Conservation (phyloP, 1,284 basidiomycete species). For the Boletus albobrunnescens region DNA sequence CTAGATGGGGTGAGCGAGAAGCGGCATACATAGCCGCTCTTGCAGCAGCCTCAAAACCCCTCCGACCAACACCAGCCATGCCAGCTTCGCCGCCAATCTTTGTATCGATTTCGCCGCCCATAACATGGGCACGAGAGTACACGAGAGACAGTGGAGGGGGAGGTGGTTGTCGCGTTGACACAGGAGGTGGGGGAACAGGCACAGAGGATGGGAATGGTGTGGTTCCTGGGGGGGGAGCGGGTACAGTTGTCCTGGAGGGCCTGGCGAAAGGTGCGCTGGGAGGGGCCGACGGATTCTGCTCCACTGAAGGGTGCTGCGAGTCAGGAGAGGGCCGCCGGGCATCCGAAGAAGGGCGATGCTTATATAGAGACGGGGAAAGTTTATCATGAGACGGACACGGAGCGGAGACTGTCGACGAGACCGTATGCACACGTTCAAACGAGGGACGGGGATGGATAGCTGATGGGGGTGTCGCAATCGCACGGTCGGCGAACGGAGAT, state of each 20-base stretch:
- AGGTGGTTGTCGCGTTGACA: constrained; percentile 20
- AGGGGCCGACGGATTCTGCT: constrained; percentile 2
- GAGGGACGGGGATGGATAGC: constrained; percentile 13
- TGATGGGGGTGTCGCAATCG: constrained; percentile 11
- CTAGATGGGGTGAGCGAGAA: constrained; percentile 16
- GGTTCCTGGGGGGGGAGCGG: constrained; percentile 6
- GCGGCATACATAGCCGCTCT: constrained; percentile 59
- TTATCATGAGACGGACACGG: constrained; percentile 16
- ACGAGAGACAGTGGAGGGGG: constrained; percentile 17
- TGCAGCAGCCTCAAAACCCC: constrained; percentile 80
- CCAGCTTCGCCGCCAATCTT: constrained; percentile 76
- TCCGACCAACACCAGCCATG: constrained; percentile 85
- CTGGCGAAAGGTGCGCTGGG: constrained; percentile 1
- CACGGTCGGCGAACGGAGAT: constrained; percentile 6
- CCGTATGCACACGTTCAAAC: constrained; percentile 15
- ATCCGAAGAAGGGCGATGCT: constrained; percentile 12
- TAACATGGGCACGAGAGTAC: constrained; percentile 1
- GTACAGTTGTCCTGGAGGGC: constrained; percentile 7
- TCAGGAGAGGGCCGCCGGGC: constrained; percentile 17
- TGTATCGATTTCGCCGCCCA: constrained; percentile 47
- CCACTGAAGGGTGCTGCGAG: constrained; percentile 7
- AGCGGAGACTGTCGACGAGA: constrained; percentile 15
- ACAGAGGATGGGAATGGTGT: constrained; percentile 18
- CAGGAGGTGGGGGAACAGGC: constrained; percentile 1
- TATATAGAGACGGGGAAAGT: constrained; percentile 14